These are phyloP conservation scores for Arthrocladium fulminans DNA, from an alignment of 2,329 filamentous ascomycete species.

Conservation along the genomic window DNA sequence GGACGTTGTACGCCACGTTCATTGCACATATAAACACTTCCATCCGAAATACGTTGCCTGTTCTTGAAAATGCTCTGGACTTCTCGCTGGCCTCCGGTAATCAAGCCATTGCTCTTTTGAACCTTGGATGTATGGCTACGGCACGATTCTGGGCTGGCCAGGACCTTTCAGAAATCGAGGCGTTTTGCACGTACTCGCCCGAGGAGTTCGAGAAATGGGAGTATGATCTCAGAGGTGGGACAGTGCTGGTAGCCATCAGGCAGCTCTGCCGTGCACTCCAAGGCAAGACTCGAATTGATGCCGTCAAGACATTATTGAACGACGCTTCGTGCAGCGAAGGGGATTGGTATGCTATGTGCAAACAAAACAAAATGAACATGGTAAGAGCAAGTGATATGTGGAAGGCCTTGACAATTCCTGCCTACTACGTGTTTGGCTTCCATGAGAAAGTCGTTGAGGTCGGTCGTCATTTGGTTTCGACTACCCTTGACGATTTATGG, in stretches of 20 bases:
- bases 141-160: constrained; percentile 49
- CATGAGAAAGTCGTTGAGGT: constrained; percentile 37
- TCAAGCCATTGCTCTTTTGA: constrained; percentile 49
- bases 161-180: constrained; percentile 50
- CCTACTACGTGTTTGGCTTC: constrained; percentile 40
- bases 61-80: constrained; percentile 48
- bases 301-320: constrained; percentile 42
- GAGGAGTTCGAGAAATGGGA: constrained; percentile 51
- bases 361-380: constrained; percentile 39
- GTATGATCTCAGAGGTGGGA: constrained; percentile 50
- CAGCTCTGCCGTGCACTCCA: constrained; percentile 52
- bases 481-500: constrained; percentile 38
- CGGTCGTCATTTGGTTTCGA: constrained; percentile 32
- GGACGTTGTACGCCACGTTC: constrained; percentile 51
- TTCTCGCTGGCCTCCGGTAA: constrained; percentile 50
- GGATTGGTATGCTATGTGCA: constrained; percentile 41
- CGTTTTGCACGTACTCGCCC: constrained; percentile 47
- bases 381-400: constrained; percentile 50
- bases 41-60: constrained; percentile 42
- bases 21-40: constrained; percentile 52
- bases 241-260: constrained; percentile 44
- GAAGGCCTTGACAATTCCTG: constrained; percentile 40
- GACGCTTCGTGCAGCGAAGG: constrained; percentile 46
- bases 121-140: constrained; percentile 50
- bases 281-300: constrained; percentile 48